Base-by-base conservation (phyloP, 495 filamentous ascomycete genomes). In the Annulohypoxylon nitens region DNA sequence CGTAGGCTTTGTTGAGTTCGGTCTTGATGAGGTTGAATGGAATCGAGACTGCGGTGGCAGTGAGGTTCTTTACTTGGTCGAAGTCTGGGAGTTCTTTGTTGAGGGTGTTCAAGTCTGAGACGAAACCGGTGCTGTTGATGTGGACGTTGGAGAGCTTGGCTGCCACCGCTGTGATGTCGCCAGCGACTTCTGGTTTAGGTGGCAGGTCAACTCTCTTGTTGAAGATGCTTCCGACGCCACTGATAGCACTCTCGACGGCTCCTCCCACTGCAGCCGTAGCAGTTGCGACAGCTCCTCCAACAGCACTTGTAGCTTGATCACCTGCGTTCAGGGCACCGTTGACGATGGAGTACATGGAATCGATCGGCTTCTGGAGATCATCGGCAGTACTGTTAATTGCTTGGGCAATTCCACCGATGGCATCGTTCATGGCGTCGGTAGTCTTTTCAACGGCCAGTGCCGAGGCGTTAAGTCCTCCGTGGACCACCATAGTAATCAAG, bases 61-160 rank as follows among this genome's bases (percentile, higher is more conserved):
- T 93, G 72, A 92, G 86, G 36, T 95, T 93, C 75, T 94, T 87
- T 48, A 97, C 92, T 54, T 97, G 82, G 43, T 89, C 88, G 69
- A 98, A 99, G 0, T 86, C 93, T 0, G 95, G 95, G 14, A 98
- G 90, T 1, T 90, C 89, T 48, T 80, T 82, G 82, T 97, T 95
- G 61, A 97, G 83, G 33, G 88, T 82, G 23, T 89, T 76, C 20
- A 98, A 77, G 20, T 87, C 89, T 9, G 87, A 79, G 66, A 92
- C 85, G 62, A 97, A 83, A 7, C 83, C 84, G 2, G 81, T 83
- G 3, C 91, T 88, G 67, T 87, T 79, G 53, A 98, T 85, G n/a
- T 90, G 78, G 67, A 97, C 84, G 53, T 88, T 79, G 36, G 91
- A 85, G n/a, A 99, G 84, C 18, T 88, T 70, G 2, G 76, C 64